Evolutionary conservation across 305 asterid species (phyloP).

Genomic region (Fraxinus albicans): DNA sequence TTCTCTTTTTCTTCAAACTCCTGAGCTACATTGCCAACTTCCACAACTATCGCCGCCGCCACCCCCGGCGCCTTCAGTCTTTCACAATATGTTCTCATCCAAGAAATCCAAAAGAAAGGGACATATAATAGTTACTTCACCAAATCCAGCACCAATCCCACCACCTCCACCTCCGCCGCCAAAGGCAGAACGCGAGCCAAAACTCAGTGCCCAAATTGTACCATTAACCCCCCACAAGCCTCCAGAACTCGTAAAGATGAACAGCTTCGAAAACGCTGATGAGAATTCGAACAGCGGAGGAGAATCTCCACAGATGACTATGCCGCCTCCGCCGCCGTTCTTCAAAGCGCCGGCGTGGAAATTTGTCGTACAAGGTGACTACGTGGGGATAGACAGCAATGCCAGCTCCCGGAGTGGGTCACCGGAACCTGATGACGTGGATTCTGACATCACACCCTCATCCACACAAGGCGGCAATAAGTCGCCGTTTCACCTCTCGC

Average conservation of each 20-base stretch:
- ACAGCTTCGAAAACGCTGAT: slow-evolving; percentile 37
- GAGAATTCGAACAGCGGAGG: slow-evolving; percentile 63
- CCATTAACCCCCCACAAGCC: slow-evolving; percentile 18
- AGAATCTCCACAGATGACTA: slow-evolving; percentile 54
- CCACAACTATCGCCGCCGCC: slow-evolving; percentile 43
- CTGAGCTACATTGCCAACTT: slow-evolving; percentile 33
- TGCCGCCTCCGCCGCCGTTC: slow-evolving; percentile 71
- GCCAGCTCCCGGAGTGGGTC: slow-evolving; percentile 71
- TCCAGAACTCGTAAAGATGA: slow-evolving; percentile 29
- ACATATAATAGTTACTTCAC: slow-evolving; percentile 37
- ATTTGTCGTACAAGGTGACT: slow-evolving; percentile 75
- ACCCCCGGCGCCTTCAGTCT: slow-evolving; percentile 27
- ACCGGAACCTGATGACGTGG: slow-evolving; percentile 61
- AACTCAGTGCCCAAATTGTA: slow-evolving; percentile 22
- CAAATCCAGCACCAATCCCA: slow-evolving; percentile 22
- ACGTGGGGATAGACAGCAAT: slow-evolving; percentile 62
- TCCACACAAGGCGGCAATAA: slow-evolving; percentile 31
- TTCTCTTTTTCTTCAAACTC: slow-evolving; percentile 51
- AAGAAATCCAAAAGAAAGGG: slow-evolving; percentile 58
- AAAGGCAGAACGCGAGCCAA: slow-evolving; percentile 26
- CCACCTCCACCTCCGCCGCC: slow-evolving; percentile 30
- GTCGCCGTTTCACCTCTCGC: slow-evolving; percentile 45
- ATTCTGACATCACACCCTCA: slow-evolving; percentile 58
- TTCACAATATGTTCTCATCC: slow-evolving; percentile 51
- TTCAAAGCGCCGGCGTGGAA: slow-evolving; percentile 64